Evolutionary conservation across 208 protist species (phyloP).

Genomic region (Naegleria fowleri): DNA sequence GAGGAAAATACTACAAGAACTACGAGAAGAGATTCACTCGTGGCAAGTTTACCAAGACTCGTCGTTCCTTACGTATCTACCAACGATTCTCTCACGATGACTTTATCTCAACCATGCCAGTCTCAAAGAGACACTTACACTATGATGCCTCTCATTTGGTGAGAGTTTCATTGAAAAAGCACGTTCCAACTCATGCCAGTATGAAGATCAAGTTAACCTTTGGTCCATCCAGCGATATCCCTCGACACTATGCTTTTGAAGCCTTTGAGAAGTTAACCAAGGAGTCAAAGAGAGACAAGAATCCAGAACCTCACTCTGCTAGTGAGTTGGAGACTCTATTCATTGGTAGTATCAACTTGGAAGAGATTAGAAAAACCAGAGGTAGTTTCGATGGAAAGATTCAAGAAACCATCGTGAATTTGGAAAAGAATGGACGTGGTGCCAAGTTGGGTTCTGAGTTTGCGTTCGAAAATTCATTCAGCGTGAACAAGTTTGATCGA

Average conservation of each 20-base stretch:
- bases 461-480: not conserved
- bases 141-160: not conserved
- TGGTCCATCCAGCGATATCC: not conserved
- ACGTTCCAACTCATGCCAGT: not conserved
- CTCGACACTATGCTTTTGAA: not conserved
- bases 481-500: not conserved
- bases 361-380: not conserved
- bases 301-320: not conserved
- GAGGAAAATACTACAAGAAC: not conserved
- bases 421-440: not conserved
- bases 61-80: not conserved
- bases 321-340: not conserved
- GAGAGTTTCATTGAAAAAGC: not conserved
- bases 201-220: not conserved
- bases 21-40: not conserved
- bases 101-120: not conserved
- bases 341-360: not conserved
- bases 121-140: not conserved
- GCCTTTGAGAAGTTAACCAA: not conserved
- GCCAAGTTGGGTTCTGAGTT: not conserved
- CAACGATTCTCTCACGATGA: not conserved
- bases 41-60: not conserved
- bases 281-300: not conserved
- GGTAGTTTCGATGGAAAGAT: not conserved
- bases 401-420: not conserved